phyloP scores from a whole-genome alignment of 305 asterid genomes.

The Fraxinus albicans region DNA sequence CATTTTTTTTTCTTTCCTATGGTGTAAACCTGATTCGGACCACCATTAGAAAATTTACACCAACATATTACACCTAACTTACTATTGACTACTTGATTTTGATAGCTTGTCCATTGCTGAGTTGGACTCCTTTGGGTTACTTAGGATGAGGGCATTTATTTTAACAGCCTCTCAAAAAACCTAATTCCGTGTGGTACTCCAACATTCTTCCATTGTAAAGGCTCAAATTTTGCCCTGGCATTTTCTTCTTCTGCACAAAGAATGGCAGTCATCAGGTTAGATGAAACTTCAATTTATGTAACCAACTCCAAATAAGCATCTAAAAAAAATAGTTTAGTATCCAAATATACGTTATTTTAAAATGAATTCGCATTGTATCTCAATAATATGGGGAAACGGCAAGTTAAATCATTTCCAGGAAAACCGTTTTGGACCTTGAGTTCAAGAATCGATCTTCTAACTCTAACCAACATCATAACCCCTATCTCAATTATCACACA shows the following conservation, averaged over 20 bases:
- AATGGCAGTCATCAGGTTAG: slow-evolving; percentile 15
- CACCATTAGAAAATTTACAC: slow-evolving; percentile 7
- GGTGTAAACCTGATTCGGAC: background rate
- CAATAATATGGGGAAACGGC: background rate
- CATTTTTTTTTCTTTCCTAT: background rate
- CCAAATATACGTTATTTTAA: background rate
- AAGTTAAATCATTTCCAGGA: background rate
- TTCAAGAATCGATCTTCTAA: slow-evolving; percentile 16
- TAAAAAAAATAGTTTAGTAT: background rate
- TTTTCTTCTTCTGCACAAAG: slow-evolving; percentile 34
- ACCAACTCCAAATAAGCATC: slow-evolving; percentile 9
- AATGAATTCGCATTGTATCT: background rate
- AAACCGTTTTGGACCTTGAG: background rate
- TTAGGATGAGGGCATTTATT: slow-evolving; percentile 55
- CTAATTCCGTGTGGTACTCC: slow-evolving; percentile 47
- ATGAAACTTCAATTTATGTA: slow-evolving; percentile 7
- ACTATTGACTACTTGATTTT: slow-evolving; percentile 29
- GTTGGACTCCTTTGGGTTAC: slow-evolving; percentile 49
- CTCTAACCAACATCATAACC: slow-evolving; percentile 2
- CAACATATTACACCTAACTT: slow-evolving; percentile 40
- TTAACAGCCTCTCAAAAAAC: slow-evolving; percentile 54
- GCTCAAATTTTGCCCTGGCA: slow-evolving; percentile 25
- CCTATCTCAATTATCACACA: background rate
- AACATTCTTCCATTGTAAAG: slow-evolving; percentile 28
- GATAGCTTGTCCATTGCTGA: slow-evolving; percentile 34